Base-by-base conservation (phyloP, 176 grass and related monocot genomes). In the Alloteropsis semialata region DNA sequence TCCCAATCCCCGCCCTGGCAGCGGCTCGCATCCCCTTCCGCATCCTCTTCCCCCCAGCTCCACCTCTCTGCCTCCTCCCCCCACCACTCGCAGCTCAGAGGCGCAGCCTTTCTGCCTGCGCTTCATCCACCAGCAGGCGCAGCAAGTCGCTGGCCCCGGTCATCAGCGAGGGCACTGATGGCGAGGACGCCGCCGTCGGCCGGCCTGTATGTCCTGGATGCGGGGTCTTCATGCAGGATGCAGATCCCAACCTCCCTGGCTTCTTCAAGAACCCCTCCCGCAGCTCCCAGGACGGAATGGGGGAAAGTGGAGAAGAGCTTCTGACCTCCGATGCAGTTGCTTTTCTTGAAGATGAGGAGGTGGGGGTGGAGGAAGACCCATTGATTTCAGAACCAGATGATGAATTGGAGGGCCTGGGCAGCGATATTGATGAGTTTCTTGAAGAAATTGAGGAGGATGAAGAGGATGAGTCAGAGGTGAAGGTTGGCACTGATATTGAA, bases 151-250 rank as follows among this genome's bases (percentile, higher is more conserved):
- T 42, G 17, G 61, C 62, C 39, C 51, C 33, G 28, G 72, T 89
- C 78, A 89, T 89, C 34, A 86, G 88, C 56, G 78, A 89, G 63
- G 78, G 88, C 37, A 89, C 53, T 38, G 83, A 86, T 27, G 83
- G 44, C 16, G 54, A 81, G 34, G 77, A 80, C 5, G 57, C 45
- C 5, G 11, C 57, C 29, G 63, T 69, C 10, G 72, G 72, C 30
- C 88, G 92, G 38, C 74, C 78, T 25, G 69, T 94, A 0, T 97
- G 95, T 65, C 86, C 95, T 0, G 95, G 95, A 0, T 98, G 95
- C 51, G 92, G 95, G 15, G 88, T 95, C 39, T 98, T 94, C 87
- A 98, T 95, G 95, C 95, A 98, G 77, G 92, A 98, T 48, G 75
- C 62, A 32, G 84, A 95, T 19, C 92, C 95, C 45, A 71, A 93